phyloP scores from a whole-genome alignment of 495 filamentous ascomycete genomes.

The Aspergillus bertholletiae region DNA sequence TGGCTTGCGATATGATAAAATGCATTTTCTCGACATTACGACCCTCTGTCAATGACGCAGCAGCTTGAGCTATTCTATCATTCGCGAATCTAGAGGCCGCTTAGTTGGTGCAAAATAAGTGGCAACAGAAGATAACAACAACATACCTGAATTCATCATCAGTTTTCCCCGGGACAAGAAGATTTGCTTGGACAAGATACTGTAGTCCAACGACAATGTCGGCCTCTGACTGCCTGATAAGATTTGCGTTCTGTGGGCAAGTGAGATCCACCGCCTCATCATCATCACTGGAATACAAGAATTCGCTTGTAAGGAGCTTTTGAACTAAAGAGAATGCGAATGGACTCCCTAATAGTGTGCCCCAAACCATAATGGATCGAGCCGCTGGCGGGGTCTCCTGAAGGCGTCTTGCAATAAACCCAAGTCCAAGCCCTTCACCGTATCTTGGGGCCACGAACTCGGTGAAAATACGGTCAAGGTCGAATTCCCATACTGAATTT shows the following conservation, averaged over 20 bases:
- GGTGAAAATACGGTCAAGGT: constrained; percentile 76
- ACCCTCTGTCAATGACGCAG: constrained; percentile 64
- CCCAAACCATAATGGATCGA: constrained; percentile 82
- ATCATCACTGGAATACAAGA: constrained; percentile 47
- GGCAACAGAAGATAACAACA: constrained; percentile 28
- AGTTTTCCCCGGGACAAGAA: constrained; percentile 68
- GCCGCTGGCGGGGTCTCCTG: constrained; percentile 69
- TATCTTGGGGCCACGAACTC: constrained; percentile 74
- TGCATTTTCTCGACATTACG: constrained; percentile 74
- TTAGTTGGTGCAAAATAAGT: not conserved
- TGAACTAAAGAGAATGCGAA: constrained; percentile 83
- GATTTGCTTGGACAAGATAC: constrained; percentile 68
- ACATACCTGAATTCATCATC: constrained; percentile 66
- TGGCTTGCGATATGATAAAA: constrained; percentile 74
- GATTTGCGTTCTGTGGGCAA: constrained; percentile 27
- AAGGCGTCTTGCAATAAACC: constrained; percentile 73
- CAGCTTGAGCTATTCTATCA: constrained; percentile 77
- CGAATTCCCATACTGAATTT: constrained; percentile 73
- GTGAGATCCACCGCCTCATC: constrained; percentile 32
- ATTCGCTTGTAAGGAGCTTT: constrained; percentile 67
- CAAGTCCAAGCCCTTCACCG: constrained; percentile 72
- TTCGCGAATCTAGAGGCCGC: constrained; percentile 61
- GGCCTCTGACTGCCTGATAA: constrained; percentile 35
- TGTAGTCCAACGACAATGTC: constrained; percentile 75
- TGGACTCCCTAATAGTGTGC: constrained; percentile 68